Conservation (phyloP, 2,329 filamentous ascomycete species). For the Diaporthe longicolla region DNA sequence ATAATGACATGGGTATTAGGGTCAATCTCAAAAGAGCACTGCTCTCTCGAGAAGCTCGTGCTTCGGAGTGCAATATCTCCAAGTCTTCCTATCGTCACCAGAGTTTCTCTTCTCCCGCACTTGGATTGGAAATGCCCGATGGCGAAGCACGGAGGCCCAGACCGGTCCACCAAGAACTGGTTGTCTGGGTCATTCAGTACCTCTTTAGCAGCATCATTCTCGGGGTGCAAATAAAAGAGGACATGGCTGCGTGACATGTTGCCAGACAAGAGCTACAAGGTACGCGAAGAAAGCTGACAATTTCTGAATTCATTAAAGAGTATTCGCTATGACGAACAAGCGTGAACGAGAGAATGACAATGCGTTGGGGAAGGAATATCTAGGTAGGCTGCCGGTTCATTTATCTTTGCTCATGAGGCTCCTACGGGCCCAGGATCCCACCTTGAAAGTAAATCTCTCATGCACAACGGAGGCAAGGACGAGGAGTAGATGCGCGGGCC, state of each 20-base stretch:
- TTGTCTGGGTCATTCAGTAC: not conserved
- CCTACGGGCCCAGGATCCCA: not conserved
- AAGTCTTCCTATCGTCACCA: constrained; percentile 9
- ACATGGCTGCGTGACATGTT: not conserved
- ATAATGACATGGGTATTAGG: constrained; percentile 30
- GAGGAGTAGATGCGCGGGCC: not conserved
- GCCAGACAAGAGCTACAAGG: not conserved
- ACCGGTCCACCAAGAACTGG: not conserved
- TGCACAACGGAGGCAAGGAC: not conserved
- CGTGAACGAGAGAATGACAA: too few species aligned
- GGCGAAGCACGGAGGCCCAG: not conserved
- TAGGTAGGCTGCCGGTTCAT: not conserved
- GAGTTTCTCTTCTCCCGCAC: not conserved
- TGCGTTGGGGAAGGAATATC: not conserved
- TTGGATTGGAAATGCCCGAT: constrained; percentile 13
- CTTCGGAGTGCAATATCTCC: constrained; percentile 13
- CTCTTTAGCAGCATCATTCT: not conserved
- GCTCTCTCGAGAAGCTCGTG: constrained; percentile 9
- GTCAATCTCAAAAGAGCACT: constrained; percentile 40
- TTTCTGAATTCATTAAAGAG: too few species aligned
- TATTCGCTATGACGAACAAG: too few species aligned
- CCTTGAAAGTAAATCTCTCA: too few species aligned
- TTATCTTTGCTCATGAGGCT: not conserved
- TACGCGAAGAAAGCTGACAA: not conserved
- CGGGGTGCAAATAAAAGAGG: not conserved